phyloP scores from a whole-genome alignment of 169 alveolate genomes.

The Amoebophrya sp. region DNA sequence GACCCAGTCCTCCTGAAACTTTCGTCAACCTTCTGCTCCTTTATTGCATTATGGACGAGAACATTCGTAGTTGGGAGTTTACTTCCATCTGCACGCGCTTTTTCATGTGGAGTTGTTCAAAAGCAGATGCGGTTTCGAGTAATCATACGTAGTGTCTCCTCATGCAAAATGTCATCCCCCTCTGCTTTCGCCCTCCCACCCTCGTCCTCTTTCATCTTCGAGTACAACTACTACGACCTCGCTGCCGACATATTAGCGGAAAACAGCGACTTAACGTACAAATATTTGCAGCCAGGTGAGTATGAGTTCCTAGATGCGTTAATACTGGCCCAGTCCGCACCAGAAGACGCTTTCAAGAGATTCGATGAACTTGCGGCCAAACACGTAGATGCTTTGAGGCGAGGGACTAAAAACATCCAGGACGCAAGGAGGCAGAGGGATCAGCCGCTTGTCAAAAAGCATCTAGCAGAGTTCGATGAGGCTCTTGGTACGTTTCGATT shows the following conservation, averaged over 20 bases:
- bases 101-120: no score
- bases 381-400: conserved; percentile 8
- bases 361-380: conserved; percentile 72
- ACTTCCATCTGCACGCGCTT: no score
- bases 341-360: conserved; percentile 62
- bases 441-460: conserved; percentile 44
- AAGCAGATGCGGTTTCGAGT: no score
- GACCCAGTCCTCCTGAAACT: conserved; percentile 69
- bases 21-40: conserved; percentile 71
- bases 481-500: no score
- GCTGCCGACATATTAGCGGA: conserved; percentile 85
- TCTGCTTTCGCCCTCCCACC: no score
- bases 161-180: no score
- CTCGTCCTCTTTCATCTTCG: conserved; percentile 24
- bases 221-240: conserved; percentile 65
- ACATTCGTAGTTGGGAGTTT: no score
- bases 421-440: conserved; percentile 40
- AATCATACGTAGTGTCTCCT: no score
- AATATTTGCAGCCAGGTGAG: conserved; percentile 65
- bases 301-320: conserved; percentile 74
- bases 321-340: conserved; percentile 56
- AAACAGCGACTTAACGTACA: conserved; percentile 72
- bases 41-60: conserved; percentile 71
- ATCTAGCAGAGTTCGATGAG: conserved; percentile 45
- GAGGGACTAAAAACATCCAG: conserved; percentile 50